Evolutionary conservation across 805 yeast genomes (phyloP).

Genomic region (Nakazawaea wickerhamii): DNA sequence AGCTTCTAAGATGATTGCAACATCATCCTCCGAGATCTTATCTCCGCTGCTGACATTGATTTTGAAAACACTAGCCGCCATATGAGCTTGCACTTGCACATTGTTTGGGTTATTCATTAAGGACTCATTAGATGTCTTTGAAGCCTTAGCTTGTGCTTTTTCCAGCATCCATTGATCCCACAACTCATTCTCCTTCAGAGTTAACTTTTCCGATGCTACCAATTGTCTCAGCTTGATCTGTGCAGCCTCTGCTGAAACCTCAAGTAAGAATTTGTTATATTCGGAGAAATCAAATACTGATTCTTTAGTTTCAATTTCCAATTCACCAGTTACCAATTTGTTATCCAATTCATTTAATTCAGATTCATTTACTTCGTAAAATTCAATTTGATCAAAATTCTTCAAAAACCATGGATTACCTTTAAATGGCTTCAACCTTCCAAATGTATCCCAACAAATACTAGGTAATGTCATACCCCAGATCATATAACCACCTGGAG

Average conservation of each 20-base stretch:
- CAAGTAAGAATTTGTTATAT: slow-evolving; percentile 24
- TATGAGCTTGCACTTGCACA: slow-evolving; percentile 20
- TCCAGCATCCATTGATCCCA: slow-evolving; percentile 23
- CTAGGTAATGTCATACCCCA: slow-evolving; percentile 28
- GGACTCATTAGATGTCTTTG: slow-evolving; percentile 16
- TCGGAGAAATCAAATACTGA: slow-evolving; percentile 28
- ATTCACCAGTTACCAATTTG: slow-evolving; percentile 25
- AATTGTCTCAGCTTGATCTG: slow-evolving; percentile 17
- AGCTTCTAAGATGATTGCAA: slow-evolving; percentile 26
- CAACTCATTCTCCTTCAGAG: slow-evolving; percentile 16
- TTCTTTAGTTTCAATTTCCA: slow-evolving; percentile 22
- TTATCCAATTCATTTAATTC: slow-evolving; percentile 25
- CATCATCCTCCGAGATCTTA: slow-evolving; percentile 18
- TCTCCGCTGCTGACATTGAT: slow-evolving; percentile 23
- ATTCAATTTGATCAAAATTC: slow-evolving; percentile 28
- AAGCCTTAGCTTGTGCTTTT: slow-evolving; percentile 17
- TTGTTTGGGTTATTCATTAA: slow-evolving; percentile 21
- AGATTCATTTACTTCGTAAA: slow-evolving; percentile 30
- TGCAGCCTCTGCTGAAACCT: slow-evolving; percentile 22
- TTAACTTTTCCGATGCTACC: slow-evolving; percentile 16
- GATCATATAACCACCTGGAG: slow-evolving; percentile 29
- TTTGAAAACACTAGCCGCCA: slow-evolving; percentile 31
- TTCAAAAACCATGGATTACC: slow-evolving; percentile 28
- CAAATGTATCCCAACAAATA: slow-evolving; percentile 30
- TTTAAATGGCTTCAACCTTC: slow-evolving; percentile 18